These are phyloP conservation scores for Phytopythium mirpurense DNA, from an alignment of 352 stramenopile genomes.

Conservation along the genomic window DNA sequence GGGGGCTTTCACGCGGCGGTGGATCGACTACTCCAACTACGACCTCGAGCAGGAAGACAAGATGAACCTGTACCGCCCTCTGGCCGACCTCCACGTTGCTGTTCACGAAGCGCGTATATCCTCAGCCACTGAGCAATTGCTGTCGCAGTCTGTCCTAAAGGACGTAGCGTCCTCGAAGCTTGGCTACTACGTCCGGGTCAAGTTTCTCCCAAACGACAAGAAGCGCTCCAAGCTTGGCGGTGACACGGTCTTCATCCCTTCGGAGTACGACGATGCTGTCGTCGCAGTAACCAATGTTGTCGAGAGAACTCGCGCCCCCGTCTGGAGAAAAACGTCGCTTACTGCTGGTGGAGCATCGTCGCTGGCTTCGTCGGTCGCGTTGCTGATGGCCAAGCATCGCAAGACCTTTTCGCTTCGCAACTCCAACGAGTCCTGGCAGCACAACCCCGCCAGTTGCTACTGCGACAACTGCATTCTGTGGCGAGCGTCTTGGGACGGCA, in stretches of 20 bases:
- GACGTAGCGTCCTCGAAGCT: slow-evolving; percentile 56
- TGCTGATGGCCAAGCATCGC: slow-evolving; percentile 33
- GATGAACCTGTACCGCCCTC: slow-evolving; percentile 63
- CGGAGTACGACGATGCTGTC: slow-evolving; percentile 52
- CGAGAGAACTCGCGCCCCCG: slow-evolving; percentile 42
- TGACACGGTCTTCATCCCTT: slow-evolving; percentile 63
- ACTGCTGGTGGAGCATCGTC: slow-evolving; percentile 2
- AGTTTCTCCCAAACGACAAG: slow-evolving; percentile 76
- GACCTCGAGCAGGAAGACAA: slow-evolving; percentile 66
- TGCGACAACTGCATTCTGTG: slow-evolving; percentile 39
- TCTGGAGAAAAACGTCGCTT: slow-evolving; percentile 39
- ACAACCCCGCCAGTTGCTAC: slow-evolving; percentile 37
- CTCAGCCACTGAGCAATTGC: slow-evolving; percentile 39
- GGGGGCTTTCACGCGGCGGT: slow-evolving; percentile 54
- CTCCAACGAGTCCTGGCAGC: slow-evolving; percentile 75
- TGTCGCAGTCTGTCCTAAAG: slow-evolving; percentile 61
- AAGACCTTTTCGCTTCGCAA: slow-evolving; percentile 73
- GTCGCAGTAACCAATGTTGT: slow-evolving; percentile 74
- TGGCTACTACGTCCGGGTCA: slow-evolving; percentile 67
- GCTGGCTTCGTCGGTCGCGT: slow-evolving; percentile 16
- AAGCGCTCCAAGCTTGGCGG: slow-evolving; percentile 32
- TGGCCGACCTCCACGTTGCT: slow-evolving; percentile 64
- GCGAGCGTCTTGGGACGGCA: background rate
- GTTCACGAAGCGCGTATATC: slow-evolving; percentile 70
- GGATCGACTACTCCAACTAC: slow-evolving; percentile 80